Percentiles rank a stretch among this genome's conserved stretches.
phyloP scores from a whole-genome alignment of 2,329 filamentous ascomycete species.

The Phialophora verrucosa region DNA sequence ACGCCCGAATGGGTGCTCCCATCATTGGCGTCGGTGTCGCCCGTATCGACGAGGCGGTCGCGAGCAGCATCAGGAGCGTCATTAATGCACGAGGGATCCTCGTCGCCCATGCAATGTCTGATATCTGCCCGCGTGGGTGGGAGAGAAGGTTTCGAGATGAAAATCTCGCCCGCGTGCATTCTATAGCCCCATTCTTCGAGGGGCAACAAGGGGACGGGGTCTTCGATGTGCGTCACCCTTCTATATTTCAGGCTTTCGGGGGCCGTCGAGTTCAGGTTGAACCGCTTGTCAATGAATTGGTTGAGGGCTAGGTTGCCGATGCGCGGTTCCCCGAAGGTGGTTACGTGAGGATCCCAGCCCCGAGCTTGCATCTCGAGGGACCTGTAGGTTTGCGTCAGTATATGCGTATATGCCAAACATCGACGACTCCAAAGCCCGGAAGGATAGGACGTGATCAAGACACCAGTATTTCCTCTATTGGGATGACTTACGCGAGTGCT shows the following conservation, averaged over 20 bases:
- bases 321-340: slow-evolving; percentile 89
- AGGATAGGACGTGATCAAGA: background rate
- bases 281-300: slow-evolving; percentile 60
- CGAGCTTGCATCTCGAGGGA: slow-evolving; percentile 77
- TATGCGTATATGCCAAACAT: background rate
- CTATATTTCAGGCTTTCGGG: slow-evolving; percentile 60
- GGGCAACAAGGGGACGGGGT: slow-evolving; percentile 88
- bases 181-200: slow-evolving; percentile 85
- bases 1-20: slow-evolving; percentile 1
- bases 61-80: slow-evolving; percentile 44
- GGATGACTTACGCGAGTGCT: slow-evolving; percentile 66
- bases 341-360: slow-evolving; percentile 78
- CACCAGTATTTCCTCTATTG: background rate
- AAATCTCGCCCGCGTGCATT: slow-evolving; percentile 86
- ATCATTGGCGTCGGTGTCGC: no score
- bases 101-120: slow-evolving; percentile 71
- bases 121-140: slow-evolving; percentile 73
- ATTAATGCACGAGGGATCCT: slow-evolving; percentile 74
- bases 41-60: slow-evolving; percentile 37
- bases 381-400: background rate
- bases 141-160: slow-evolving; percentile 73
- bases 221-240: slow-evolving; percentile 81
- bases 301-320: slow-evolving; percentile 62
- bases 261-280: slow-evolving; percentile 48
- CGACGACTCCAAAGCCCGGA: background rate